Evolutionary conservation across 345 rosid species (phyloP), one percentile per base, ranked within the genome.

Genomic region (Draba incana): DNA sequence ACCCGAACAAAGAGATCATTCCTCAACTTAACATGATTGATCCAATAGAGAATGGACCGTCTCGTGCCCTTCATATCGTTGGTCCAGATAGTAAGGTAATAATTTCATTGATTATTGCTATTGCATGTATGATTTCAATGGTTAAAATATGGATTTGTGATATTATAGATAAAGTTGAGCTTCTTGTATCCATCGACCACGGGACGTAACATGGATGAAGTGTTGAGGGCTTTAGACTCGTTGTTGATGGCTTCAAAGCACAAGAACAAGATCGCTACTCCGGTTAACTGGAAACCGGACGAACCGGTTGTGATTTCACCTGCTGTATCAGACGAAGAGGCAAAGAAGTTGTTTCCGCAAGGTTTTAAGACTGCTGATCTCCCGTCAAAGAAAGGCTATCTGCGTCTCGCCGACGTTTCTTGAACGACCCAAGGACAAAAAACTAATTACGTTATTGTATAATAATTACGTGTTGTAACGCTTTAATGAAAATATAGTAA

Each of bases 1-100:
- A 91, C 56, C 89, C 90, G 24, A 78, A 72, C n/a, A 71, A 84
- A 54, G 81, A 86, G 65, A 59, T 86, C 31, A 78, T 89, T 39
- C 74, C 76, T 63, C 79, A 83, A 52, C 93, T 87, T 31, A 91
- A 94, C 81, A 94, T 89, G 96, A 77, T 91, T 31, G 98, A 89
- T 35, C 84, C 98, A 0, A 83, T 86, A 14, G 89, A 77, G 64
- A 81, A 77, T 28, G 92, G 87, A 35, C 92, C 96, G 0, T 89
- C 95, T 64, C 84, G 89, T 56, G 91, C 92, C 50, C 85, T 89
- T 62, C 96, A 85, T 64, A 84, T 87, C 3, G 83, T 91, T 1
- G 96, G 84, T 35, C 83, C 87, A 0, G 90, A 87, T 57, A 68
- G 79, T 75, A 84, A 75, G 91, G 95, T 77, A 63, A 58, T 9